A percentile compares a stretch with the other conserved stretches of the same genome.
Conservation (phyloP, 75 land plant genomes). For the Pinus tabuliformis region DNA sequence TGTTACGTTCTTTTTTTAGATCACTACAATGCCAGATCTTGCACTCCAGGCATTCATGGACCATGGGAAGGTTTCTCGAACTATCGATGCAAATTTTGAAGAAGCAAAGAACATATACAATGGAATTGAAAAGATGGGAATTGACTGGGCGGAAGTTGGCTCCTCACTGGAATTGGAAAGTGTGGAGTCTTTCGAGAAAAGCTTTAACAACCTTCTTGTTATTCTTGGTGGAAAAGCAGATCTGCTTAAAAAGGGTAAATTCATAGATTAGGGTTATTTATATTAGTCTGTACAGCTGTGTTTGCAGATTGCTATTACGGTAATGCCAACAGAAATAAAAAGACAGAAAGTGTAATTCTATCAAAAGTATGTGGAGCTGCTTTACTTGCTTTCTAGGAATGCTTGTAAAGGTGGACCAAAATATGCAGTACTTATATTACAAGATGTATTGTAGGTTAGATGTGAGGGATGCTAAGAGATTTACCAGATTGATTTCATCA, state of each 20-base stretch:
- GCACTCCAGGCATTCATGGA: constrained; percentile 89
- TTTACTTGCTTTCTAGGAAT: not conserved
- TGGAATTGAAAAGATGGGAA: constrained; percentile 77
- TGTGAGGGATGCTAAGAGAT: not conserved
- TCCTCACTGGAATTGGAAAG: constrained; percentile 80
- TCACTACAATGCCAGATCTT: constrained; percentile 96
- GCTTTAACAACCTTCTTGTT: constrained; percentile 78
- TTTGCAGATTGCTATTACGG: not conserved
- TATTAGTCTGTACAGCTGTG: not conserved
- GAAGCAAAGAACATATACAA: constrained; percentile 83
- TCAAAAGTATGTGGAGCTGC: not conserved
- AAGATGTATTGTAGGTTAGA: not conserved
- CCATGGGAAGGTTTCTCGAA: constrained; percentile 86
- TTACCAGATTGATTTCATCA: not conserved
- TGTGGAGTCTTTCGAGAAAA: constrained; percentile 89
- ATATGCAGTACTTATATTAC: not conserved
- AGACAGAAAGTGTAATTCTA: not conserved
- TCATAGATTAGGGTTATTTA: not conserved
- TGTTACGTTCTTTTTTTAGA: constrained; percentile 31
- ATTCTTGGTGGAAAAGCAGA: constrained; percentile 77
- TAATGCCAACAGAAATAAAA: not conserved
- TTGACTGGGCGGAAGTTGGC: constrained; percentile 85
- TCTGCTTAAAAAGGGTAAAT: constrained; percentile 37
- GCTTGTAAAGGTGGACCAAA: not conserved
- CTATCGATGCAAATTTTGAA: constrained; percentile 76